Evolutionary conservation across 257 asterid genomes (phyloP).

Genomic region (Solanum ahanhuiri): DNA sequence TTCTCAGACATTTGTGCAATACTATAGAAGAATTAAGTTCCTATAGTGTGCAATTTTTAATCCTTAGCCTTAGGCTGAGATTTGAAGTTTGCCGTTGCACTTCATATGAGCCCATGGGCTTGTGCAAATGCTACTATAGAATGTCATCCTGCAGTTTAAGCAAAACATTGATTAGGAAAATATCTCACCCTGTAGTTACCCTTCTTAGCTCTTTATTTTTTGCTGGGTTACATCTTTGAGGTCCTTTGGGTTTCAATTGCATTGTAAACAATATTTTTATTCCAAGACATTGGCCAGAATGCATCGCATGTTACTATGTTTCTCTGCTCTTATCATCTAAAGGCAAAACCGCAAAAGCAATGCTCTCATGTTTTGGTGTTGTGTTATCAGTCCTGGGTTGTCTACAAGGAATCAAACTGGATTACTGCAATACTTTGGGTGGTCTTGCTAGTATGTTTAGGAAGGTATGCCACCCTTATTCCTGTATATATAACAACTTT

Average conservation of each 20-base stretch:
- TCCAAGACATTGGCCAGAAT: not conserved
- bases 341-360: not conserved
- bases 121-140: not conserved
- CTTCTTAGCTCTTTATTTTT: not conserved
- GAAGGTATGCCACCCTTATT: constrained; percentile 44
- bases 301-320: not conserved
- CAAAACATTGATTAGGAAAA: not conserved
- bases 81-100: not conserved
- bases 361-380: constrained; percentile 3
- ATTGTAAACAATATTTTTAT: not conserved
- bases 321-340: not conserved
- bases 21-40: not conserved
- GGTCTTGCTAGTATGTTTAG: constrained; percentile 49
- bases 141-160: not conserved
- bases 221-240: not conserved
- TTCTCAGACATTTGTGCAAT: not conserved
- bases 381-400: constrained; percentile 52
- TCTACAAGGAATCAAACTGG: constrained; percentile 68
- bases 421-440: constrained; percentile 44
- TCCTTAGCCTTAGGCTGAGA: not conserved
- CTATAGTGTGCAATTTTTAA: not conserved
- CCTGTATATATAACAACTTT: not conserved
- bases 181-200: not conserved
- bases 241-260: not conserved
- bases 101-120: not conserved